These are phyloP conservation scores for Carex kokanica DNA, from an alignment of 176 grass and related monocot genomes.

Conservation along the genomic window DNA sequence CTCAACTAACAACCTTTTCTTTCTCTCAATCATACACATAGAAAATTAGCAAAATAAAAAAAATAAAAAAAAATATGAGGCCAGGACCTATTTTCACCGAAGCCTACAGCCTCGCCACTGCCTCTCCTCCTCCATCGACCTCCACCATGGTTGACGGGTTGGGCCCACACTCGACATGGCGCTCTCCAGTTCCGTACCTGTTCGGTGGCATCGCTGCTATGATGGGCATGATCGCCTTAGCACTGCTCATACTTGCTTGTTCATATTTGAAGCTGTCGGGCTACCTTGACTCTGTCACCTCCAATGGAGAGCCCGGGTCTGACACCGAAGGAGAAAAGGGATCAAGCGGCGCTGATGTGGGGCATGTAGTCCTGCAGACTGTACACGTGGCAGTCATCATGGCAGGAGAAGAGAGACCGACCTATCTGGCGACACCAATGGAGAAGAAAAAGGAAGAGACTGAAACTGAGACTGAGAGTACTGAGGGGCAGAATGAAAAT, in stretches of 20 bases:
- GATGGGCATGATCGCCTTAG: slow-evolving; percentile 79
- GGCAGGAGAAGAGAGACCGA: slow-evolving; percentile 27
- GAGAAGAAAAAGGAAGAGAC: slow-evolving; percentile 1
- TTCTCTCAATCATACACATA: background rate
- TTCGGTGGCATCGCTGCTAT: slow-evolving; percentile 78
- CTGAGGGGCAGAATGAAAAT: background rate
- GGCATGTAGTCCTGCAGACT: background rate
- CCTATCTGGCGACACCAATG: slow-evolving; percentile 14
- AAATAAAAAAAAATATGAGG: slow-evolving; percentile 31
- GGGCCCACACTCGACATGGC: slow-evolving; percentile 59
- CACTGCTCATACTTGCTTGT: slow-evolving; percentile 86
- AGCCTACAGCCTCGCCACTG: slow-evolving; percentile 23
- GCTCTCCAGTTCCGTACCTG: slow-evolving; percentile 81
- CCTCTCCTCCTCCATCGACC: slow-evolving; percentile 21
- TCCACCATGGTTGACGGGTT: slow-evolving; percentile 27
- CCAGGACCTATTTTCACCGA: slow-evolving; percentile 33
- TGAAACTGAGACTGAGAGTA: background rate
- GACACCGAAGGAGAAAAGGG: slow-evolving; percentile 1
- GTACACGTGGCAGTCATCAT: slow-evolving; percentile 21
- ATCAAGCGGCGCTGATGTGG: slow-evolving; percentile 3
- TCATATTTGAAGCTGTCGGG: slow-evolving; percentile 90
- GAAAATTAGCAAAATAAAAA: background rate
- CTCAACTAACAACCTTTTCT: background rate
- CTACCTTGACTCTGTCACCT: slow-evolving; percentile 39
- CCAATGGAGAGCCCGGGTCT: slow-evolving; percentile 12